These are phyloP conservation scores for Acacia melanoxylon DNA, from an alignment of 306 rosid genomes.

Conservation along the genomic window DNA sequence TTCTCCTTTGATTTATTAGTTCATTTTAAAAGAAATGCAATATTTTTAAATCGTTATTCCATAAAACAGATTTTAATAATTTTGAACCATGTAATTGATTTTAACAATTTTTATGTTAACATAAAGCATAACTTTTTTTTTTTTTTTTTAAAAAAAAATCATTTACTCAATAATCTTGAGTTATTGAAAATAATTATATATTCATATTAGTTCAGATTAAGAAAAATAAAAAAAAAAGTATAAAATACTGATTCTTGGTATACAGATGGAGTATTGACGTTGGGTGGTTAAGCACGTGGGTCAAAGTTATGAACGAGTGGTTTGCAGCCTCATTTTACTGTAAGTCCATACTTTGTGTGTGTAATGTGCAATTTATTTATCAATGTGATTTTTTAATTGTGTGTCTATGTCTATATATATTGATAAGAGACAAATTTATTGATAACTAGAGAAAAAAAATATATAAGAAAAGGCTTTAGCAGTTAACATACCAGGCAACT, in stretches of 20 bases:
- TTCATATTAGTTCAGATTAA: background rate
- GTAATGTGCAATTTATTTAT: no score
- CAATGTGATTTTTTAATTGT: no score
- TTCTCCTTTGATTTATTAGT: background rate
- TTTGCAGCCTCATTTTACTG: slow-evolving; percentile 84
- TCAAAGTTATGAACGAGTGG: slow-evolving; percentile 79
- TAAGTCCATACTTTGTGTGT: slow-evolving; percentile 38
- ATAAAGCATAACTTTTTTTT: background rate
- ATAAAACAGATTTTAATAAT: background rate
- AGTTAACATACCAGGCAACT: no score
- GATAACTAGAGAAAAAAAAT: no score
- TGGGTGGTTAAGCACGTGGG: slow-evolving; percentile 95
- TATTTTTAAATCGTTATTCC: background rate
- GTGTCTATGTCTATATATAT: no score
- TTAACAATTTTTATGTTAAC: background rate
- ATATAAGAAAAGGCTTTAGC: no score
- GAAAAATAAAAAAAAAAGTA: background rate
- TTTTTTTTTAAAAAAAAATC: background rate
- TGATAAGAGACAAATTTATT: no score
- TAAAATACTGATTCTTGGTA: background rate
- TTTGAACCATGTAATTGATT: background rate
- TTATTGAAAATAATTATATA: background rate
- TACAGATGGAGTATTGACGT: slow-evolving; percentile 92
- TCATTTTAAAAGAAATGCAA: background rate
- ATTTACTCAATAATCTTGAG: background rate